A percentile compares a stretch with the other conserved stretches of the same genome.
These are phyloP conservation scores for Lactifluus hygrophoroides DNA, from an alignment of 768 basidiomycete species.

Conservation along the genomic window DNA sequence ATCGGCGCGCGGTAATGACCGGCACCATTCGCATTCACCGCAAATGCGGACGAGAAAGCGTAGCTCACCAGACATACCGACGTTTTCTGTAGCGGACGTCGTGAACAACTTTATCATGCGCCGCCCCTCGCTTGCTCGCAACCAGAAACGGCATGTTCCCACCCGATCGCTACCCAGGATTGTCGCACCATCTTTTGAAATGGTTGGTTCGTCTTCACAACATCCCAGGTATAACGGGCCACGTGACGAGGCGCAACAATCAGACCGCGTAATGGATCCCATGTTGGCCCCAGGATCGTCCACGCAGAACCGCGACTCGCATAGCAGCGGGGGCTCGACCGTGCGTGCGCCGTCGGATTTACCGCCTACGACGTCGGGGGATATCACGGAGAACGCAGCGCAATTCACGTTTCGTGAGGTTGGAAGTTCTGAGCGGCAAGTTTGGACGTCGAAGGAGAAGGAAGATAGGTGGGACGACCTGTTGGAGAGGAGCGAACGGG, in stretches of 20 bases:
- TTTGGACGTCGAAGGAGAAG: conserved; percentile 62
- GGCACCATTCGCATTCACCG: not conserved
- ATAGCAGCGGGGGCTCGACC: conserved; percentile 16
- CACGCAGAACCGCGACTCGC: conserved; percentile 12
- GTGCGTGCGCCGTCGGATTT: conserved; percentile 13
- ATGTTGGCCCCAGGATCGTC: conserved; percentile 21
- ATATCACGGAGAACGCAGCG: conserved; percentile 19
- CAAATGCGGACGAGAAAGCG: conserved; percentile 5
- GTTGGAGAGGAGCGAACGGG: conserved; percentile 52
- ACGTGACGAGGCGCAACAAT: conserved; percentile 14
- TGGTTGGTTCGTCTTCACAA: conserved; percentile 16
- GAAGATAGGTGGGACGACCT: conserved; percentile 62
- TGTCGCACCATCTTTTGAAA: conserved; percentile 16
- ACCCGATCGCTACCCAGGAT: not conserved
- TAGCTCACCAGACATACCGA: conserved; percentile 39
- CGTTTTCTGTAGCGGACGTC: conserved; percentile 38
- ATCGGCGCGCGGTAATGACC: not conserved
- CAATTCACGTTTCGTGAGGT: conserved; percentile 44
- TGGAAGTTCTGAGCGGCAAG: conserved; percentile 28
- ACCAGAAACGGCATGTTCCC: not conserved
- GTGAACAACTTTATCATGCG: conserved; percentile 37
- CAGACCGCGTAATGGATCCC: conserved; percentile 5
- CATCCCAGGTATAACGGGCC: conserved; percentile 24
- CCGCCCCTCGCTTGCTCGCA: conserved; percentile 13
- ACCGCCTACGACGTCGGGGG: not conserved